Percentiles rank a stretch among this genome's conserved stretches.
Evolutionary conservation across 1,284 basidiomycete genomes (phyloP).

Genomic region (Heterobasidion parviporum): DNA sequence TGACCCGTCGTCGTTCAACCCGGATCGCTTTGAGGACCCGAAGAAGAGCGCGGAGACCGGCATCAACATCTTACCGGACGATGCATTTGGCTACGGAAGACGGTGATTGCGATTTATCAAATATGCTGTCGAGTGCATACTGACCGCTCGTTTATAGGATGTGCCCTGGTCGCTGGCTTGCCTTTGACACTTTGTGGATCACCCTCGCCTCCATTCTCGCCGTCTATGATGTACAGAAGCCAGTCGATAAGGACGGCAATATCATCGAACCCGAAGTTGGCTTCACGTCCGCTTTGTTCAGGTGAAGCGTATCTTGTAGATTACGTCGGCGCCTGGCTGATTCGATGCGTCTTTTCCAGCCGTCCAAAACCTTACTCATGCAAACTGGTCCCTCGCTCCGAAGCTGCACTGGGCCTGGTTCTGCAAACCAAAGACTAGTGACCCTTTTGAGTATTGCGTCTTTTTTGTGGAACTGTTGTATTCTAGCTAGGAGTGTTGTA

Average conservation of each 20-base stretch:
- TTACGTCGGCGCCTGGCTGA: too few species aligned
- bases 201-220: background rate
- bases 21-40: background rate
- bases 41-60: background rate
- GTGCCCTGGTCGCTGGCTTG: background rate
- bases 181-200: background rate
- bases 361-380: background rate
- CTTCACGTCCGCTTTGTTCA: background rate
- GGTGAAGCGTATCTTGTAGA: background rate
- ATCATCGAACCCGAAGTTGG: background rate
- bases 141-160: background rate
- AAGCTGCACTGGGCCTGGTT: background rate
- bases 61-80: background rate
- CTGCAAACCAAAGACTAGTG: background rate
- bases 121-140: background rate
- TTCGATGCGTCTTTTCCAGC: background rate
- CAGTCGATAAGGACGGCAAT: background rate
- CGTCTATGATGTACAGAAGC: background rate
- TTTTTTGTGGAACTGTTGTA: too few species aligned
- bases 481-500: too few species aligned
- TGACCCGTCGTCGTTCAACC: background rate
- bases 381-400: background rate
- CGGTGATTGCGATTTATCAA: background rate
- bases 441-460: background rate
- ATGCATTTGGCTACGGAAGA: constrained; percentile 1